Evolutionary conservation across 2,329 filamentous ascomycete species (phyloP).

Genomic region (Alternaria arborescens): DNA sequence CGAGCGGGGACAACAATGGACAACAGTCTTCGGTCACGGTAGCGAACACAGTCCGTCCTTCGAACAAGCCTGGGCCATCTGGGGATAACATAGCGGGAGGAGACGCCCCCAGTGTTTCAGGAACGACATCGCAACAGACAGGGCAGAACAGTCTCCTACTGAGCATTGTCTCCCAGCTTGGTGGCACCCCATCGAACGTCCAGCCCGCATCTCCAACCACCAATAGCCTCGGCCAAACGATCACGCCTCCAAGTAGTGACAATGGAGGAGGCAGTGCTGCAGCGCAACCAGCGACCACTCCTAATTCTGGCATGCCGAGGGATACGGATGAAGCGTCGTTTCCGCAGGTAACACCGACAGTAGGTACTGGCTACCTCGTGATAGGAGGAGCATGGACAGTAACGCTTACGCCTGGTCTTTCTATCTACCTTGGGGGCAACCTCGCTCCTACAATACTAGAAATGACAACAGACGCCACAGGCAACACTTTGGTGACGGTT

Average conservation of each 20-base stretch:
- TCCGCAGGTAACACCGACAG: conserved; percentile 8
- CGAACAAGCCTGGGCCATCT: not conserved
- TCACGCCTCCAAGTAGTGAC: not conserved
- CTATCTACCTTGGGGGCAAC: conserved; percentile 31
- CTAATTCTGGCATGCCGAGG: not conserved
- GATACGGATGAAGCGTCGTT: conserved; percentile 1
- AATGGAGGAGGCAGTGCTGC: not conserved
- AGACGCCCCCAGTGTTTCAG: not conserved
- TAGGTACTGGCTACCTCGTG: conserved; percentile 20
- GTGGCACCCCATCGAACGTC: conserved; percentile 11
- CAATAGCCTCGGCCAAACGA: not conserved
- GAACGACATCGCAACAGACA: conserved; percentile 9
- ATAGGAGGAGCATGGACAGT: conserved; percentile 30
- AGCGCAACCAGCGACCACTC: conserved; percentile 2
- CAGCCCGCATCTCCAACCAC: conserved; percentile 11
- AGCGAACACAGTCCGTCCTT: not conserved
- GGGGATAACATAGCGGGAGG: not conserved
- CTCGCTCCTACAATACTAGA: conserved; percentile 30
- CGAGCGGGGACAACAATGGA: not conserved
- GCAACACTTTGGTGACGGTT: conserved; percentile 37
- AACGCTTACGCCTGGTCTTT: conserved; percentile 40
- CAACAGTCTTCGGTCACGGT: not conserved
- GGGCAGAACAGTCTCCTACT: conserved; percentile 23
- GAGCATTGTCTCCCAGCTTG: conserved; percentile 29
- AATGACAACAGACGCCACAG: conserved; percentile 33